Base-by-base conservation (phyloP, 495 filamentous ascomycete genomes). In the Penicillium coprophilum region DNA sequence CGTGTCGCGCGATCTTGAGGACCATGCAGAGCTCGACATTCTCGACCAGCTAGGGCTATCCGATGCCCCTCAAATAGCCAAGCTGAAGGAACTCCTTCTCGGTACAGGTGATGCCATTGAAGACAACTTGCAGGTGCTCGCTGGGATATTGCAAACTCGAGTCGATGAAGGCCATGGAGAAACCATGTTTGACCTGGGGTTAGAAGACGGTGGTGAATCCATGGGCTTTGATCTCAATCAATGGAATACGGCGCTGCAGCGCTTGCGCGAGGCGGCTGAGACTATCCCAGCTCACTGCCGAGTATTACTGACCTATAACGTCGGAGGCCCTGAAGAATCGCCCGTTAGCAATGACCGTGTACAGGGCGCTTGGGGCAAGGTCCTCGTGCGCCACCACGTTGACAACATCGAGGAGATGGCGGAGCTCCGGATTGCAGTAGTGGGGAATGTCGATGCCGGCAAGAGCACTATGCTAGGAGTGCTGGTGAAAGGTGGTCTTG, bases 391-490 rank as follows among this genome's bases (percentile, higher is more conserved):
- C 48, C 85, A 86, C 67, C 68, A 80, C 21, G 90, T 91, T 21
- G 76, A 80, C 13, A 87, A 82, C 19, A 80, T 90, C 1, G 93
- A 97, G 66, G 87, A 93, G 61, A 85, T 94, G 46, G 94, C 95
- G 50, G 94, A 98, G 80, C 92, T 93, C n/a, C 77, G 94, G 58
- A 93, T 98, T 70, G 94, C 93, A 3, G 94, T 98, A 3, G 94
- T 97, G 17, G 94, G 94, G 11, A 98, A 98, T 77, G 91, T 97
- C 51, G 94, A 98, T 67, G 94, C 94, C 13, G 94, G 94, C 0
- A 98, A 98, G 71, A 93, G 89, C 68, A 97, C 95, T 53, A 92
- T 97, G 88, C 80, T 98, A 1, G 94, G 94, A 44, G 94, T 98
- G 3, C 78, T 98, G 21, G 96, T 97, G 6, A 97, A 98, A 74